A percentile compares a stretch with the other conserved stretches of the same genome.
phyloP scores from a whole-genome alignment of 2,329 filamentous ascomycete species.

The Epichloe aotearoae region DNA sequence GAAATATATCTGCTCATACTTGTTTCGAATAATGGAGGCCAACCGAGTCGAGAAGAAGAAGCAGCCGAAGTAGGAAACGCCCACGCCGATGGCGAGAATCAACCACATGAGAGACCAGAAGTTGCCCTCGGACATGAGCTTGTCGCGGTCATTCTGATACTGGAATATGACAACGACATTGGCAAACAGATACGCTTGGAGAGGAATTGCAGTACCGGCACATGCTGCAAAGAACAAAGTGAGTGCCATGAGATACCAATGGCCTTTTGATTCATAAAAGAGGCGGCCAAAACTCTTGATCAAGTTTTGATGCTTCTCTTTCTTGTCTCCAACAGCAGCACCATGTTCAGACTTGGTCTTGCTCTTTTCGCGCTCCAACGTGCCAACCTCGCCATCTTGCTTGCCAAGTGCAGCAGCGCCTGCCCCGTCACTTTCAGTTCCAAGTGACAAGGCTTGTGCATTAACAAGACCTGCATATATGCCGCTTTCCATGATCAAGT shows the following conservation, averaged over 20 bases:
- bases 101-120: slow-evolving; percentile 58
- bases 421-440: too few relatives aligned
- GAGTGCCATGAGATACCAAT: slow-evolving; percentile 36
- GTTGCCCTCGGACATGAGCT: slow-evolving; percentile 28
- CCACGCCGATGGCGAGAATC: slow-evolving; percentile 39
- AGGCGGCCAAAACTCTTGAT: slow-evolving; percentile 41
- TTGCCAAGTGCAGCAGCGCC: too few relatives aligned
- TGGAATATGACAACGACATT: slow-evolving; percentile 37
- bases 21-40: slow-evolving; percentile 35
- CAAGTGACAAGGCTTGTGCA: too few relatives aligned
- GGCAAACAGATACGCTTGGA: slow-evolving; percentile 43
- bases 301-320: slow-evolving; percentile 26
- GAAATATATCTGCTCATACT: slow-evolving; percentile 48
- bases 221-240: slow-evolving; percentile 33
- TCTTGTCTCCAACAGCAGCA: slow-evolving; percentile 11
- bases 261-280: slow-evolving; percentile 40
- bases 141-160: slow-evolving; percentile 12
- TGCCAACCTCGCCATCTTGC: too few relatives aligned
- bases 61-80: slow-evolving; percentile 35
- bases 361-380: too few relatives aligned
- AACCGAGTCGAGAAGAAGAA: slow-evolving; percentile 29
- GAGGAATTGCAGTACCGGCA: slow-evolving; percentile 27
- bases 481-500: too few relatives aligned
- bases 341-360: slow-evolving; percentile 15
- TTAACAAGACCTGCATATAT: too few relatives aligned